Conservation (phyloP, 495 filamentous ascomycete genomes). For the Entonaema liquescens region DNA sequence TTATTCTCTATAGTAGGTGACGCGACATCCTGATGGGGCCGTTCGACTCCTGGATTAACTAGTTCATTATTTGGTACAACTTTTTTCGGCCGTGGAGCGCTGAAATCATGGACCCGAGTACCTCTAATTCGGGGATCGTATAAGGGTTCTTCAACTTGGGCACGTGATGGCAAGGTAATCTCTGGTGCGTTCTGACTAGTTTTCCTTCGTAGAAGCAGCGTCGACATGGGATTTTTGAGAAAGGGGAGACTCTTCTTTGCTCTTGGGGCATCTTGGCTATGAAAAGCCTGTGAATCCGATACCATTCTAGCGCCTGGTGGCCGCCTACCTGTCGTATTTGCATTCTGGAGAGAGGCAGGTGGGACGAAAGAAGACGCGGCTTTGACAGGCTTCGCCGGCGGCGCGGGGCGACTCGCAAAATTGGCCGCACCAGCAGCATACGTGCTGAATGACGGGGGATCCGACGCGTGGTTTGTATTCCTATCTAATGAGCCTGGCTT, state of each 20-base stretch:
- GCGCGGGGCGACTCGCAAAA: slow-evolving; percentile 33
- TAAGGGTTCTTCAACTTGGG: slow-evolving; percentile 40
- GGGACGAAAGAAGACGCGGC: slow-evolving; percentile 50
- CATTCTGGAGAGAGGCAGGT: slow-evolving; percentile 50
- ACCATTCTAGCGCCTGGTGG: slow-evolving; percentile 49
- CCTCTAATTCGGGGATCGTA: slow-evolving; percentile 89
- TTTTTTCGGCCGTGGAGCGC: slow-evolving; percentile 75
- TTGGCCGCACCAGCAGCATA: slow-evolving; percentile 21
- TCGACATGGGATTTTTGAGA: slow-evolving; percentile 60
- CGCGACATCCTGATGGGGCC: slow-evolving; percentile 24
- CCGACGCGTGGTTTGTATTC: slow-evolving; percentile 31
- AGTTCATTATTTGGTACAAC: slow-evolving; percentile 48
- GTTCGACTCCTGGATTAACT: slow-evolving; percentile 15
- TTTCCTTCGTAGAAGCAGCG: slow-evolving; percentile 53
- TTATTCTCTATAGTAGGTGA: slow-evolving; percentile 23
- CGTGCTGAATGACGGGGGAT: slow-evolving; percentile 31
- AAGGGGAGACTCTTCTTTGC: slow-evolving; percentile 61
- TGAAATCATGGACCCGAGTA: slow-evolving; percentile 89
- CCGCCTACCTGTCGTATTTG: slow-evolving; percentile 39
- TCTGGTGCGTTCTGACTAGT: slow-evolving; percentile 55
- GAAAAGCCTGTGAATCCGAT: slow-evolving; percentile 59
- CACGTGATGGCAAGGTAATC: slow-evolving; percentile 59
- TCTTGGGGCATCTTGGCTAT: slow-evolving; percentile 66
- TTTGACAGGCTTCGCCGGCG: slow-evolving; percentile 43
- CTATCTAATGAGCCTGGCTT: slow-evolving; percentile 36